Conservation (phyloP, 2,329 filamentous ascomycete genomes). For the Alternaria triticina region DNA sequence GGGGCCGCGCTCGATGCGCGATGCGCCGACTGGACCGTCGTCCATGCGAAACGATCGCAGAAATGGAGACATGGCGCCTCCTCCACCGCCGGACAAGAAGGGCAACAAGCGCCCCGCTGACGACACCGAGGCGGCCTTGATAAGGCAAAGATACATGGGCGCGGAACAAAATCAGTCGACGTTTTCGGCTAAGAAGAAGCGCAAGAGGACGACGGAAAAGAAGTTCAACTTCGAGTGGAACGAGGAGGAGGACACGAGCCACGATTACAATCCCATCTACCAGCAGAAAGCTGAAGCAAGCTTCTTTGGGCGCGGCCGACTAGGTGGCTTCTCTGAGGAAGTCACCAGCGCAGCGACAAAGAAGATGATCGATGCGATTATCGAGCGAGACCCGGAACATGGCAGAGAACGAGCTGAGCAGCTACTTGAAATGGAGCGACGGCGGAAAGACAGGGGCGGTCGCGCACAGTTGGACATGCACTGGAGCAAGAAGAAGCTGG, state of each 20-base stretch:
- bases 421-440: constrained; percentile 83
- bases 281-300: constrained; percentile 69
- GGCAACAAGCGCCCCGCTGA: constrained; percentile 51
- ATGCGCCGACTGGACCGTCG: constrained; percentile 71
- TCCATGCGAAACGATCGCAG: constrained; percentile 60
- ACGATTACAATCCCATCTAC: constrained; percentile 82
- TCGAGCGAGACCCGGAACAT: constrained; percentile 75
- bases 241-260: constrained; percentile 87
- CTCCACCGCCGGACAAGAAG: constrained; percentile 51
- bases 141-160: constrained; percentile 87
- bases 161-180: constrained; percentile 84
- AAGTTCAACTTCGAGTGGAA: constrained; percentile 99
- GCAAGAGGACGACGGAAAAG: constrained; percentile 87
- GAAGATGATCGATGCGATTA: constrained; percentile 71
- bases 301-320: constrained; percentile 71
- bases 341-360: constrained; percentile 58
- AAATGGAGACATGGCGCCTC: constrained; percentile 61
- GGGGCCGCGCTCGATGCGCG: constrained; percentile 72
- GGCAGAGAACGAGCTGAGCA: constrained; percentile 78
- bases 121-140: constrained; percentile 74
- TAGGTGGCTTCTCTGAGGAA: constrained; percentile 71
- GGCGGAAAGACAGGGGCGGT: constrained; percentile 73
- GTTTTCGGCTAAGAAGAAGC: constrained; percentile 95
- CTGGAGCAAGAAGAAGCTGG: constrained; percentile 91
- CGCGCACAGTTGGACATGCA: constrained; percentile 85